A percentile compares a stretch with the other conserved stretches of the same genome.
These are phyloP conservation scores for Salpingoeca rosetta DNA, from an alignment of 78 protist species.

Conservation along the genomic window DNA sequence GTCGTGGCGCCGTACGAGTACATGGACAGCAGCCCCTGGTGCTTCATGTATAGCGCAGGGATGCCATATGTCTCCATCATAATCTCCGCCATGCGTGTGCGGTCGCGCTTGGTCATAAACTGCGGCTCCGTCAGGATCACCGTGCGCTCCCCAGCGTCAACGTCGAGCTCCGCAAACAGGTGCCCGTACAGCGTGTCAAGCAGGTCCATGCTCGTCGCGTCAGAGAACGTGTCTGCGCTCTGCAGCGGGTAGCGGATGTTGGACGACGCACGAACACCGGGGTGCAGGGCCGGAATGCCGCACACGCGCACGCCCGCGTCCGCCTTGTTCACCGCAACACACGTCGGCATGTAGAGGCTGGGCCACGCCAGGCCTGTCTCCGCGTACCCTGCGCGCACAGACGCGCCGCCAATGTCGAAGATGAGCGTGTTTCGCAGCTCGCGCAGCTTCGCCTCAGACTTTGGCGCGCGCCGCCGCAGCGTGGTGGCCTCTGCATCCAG, in stretches of 20 bases:
- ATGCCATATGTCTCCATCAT: background rate
- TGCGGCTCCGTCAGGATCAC: background rate
- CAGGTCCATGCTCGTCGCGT: background rate
- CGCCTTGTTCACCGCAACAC: background rate
- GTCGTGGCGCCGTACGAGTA: slow-evolving; percentile 1
- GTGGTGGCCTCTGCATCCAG: background rate
- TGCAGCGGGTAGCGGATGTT: background rate
- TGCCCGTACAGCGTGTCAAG: background rate
- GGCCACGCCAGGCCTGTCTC: background rate
- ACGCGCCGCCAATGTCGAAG: background rate
- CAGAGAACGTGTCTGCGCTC: background rate
- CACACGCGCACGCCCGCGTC: background rate
- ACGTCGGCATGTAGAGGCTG: background rate
- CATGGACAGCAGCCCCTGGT: background rate
- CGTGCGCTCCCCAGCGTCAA: background rate
- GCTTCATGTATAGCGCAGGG: background rate
- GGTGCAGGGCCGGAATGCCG: background rate
- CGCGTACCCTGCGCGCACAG: background rate
- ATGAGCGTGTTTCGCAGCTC: background rate
- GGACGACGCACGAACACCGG: background rate
- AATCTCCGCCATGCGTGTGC: background rate
- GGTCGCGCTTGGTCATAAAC: background rate
- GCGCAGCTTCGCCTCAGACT: background rate
- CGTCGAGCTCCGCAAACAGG: background rate
- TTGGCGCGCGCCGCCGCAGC: background rate